A percentile compares a stretch with the other conserved stretches of the same genome.
Conservation (phyloP, 2,329 filamentous ascomycete species). For the Colletotrichum lini region DNA sequence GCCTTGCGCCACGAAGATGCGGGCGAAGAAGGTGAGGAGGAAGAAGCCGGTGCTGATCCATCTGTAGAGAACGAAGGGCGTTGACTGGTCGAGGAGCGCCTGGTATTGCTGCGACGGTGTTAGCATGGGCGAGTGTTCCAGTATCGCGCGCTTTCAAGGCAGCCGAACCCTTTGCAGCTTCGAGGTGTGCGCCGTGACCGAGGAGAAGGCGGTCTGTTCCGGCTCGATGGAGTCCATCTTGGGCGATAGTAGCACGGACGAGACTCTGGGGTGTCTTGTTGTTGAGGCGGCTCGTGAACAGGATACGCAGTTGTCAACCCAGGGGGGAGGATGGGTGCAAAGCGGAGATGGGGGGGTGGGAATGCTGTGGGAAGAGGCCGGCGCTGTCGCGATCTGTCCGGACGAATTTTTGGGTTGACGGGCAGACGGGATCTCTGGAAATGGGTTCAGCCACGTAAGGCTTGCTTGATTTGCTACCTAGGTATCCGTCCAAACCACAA, state of each 20-base stretch:
- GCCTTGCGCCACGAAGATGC: slow-evolving; percentile 93
- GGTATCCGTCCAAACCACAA: neutral
- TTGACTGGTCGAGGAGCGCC: slow-evolving; percentile 92
- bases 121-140: slow-evolving; percentile 38
- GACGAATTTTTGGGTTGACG: slow-evolving; percentile 39
- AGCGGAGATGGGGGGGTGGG: neutral
- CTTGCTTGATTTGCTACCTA: slow-evolving; percentile 16
- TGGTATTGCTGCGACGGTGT: slow-evolving; percentile 82
- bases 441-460: slow-evolving; percentile 45
- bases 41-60: slow-evolving; percentile 87
- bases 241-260: slow-evolving; percentile 24
- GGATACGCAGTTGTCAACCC: slow-evolving; percentile 17
- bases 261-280: neutral
- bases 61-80: slow-evolving; percentile 89
- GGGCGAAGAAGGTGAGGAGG: slow-evolving; percentile 86
- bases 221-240: slow-evolving; percentile 89
- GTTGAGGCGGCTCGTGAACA: slow-evolving; percentile 6
- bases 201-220: slow-evolving; percentile 91
- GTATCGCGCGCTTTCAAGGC: slow-evolving; percentile 2
- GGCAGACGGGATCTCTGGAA: slow-evolving; percentile 15
- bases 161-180: slow-evolving; percentile 77
- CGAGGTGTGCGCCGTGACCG: slow-evolving; percentile 88
- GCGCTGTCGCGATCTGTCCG: slow-evolving; percentile 41
- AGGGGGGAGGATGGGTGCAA: neutral
- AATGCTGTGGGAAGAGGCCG: slow-evolving; percentile 24